Conservation (phyloP, 1,284 basidiomycete genomes). For the Ceratobasidium sp. region DNA sequence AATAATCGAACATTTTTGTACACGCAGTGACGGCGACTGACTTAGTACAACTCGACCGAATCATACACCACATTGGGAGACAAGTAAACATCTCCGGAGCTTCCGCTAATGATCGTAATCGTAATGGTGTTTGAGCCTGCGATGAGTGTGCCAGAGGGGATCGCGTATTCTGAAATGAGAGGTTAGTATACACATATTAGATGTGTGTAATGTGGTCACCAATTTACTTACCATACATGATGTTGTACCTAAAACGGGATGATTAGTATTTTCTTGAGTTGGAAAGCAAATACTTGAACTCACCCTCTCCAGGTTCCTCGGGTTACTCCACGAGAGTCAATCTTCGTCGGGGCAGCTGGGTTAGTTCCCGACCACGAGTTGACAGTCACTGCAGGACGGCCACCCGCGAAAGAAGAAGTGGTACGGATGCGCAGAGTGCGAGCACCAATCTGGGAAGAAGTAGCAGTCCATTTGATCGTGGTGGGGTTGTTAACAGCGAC, state of each 20-base stretch:
- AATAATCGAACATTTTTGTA: no score
- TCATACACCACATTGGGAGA: conserved; percentile 35
- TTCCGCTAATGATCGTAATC: conserved; percentile 43
- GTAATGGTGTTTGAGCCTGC: conserved; percentile 27
- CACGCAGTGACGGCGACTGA: no score
- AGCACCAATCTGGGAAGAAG: conserved; percentile 18
- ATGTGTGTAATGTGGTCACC: neutral
- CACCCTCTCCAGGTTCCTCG: conserved; percentile 29
- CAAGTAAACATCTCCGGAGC: conserved; percentile 29
- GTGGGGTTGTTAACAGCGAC: conserved; percentile 51
- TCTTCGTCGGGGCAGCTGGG: conserved; percentile 41
- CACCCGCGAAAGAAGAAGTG: conserved; percentile 36
- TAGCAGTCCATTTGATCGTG: conserved; percentile 46
- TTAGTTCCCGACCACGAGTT: conserved; percentile 39
- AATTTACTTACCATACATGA: conserved; percentile 6
- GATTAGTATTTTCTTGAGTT: neutral
- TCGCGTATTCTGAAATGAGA: conserved; percentile 10
- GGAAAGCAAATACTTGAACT: neutral
- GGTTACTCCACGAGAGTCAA: conserved; percentile 45
- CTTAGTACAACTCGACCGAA: conserved; percentile 16
- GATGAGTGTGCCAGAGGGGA: conserved; percentile 28
- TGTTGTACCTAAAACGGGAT: conserved; percentile 1
- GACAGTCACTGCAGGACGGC: conserved; percentile 33
- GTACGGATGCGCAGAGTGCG: conserved; percentile 34
- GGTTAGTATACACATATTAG: neutral